Conservation (phyloP, 2,329 filamentous ascomycete genomes). For the Botrytis sinoallii region DNA sequence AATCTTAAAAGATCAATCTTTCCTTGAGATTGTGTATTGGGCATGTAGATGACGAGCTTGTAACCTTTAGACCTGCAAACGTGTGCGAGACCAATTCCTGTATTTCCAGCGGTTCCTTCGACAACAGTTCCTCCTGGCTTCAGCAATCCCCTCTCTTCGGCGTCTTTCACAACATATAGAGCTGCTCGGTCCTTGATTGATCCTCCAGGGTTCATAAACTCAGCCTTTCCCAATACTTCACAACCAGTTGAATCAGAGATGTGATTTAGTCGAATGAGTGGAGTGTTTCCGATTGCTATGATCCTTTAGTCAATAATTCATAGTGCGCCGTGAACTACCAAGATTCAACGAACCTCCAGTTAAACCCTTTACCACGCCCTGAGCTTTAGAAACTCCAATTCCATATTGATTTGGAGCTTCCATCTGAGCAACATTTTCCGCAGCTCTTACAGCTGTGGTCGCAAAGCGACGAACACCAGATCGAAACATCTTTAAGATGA, state of each 20-base stretch:
- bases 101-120: constrained; percentile 96
- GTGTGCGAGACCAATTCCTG: constrained; percentile 94
- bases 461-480: constrained; percentile 54
- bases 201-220: constrained; percentile 98
- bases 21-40: constrained; percentile 95
- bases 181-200: constrained; percentile 96
- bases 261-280: constrained; percentile 82
- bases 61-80: constrained; percentile 92
- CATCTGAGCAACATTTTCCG: constrained; percentile 44
- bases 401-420: constrained; percentile 53
- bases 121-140: constrained; percentile 88
- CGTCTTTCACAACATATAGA: constrained; percentile 88
- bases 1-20: constrained; percentile 92
- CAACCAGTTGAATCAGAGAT: constrained; percentile 90
- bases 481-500: constrained; percentile 49
- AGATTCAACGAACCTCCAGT: constrained; percentile 55
- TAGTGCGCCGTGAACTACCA: background rate
- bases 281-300: constrained; percentile 93
- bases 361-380: constrained; percentile 63
- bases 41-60: constrained; percentile 98
- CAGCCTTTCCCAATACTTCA: constrained; percentile 91
- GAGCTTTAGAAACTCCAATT: constrained; percentile 62
- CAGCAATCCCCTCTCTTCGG: constrained; percentile 82
- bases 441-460: constrained; percentile 50
- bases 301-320: constrained; percentile 22